phyloP scores from a whole-genome alignment of 2,329 filamentous ascomycete genomes.

The Xylariaceae sp. region DNA sequence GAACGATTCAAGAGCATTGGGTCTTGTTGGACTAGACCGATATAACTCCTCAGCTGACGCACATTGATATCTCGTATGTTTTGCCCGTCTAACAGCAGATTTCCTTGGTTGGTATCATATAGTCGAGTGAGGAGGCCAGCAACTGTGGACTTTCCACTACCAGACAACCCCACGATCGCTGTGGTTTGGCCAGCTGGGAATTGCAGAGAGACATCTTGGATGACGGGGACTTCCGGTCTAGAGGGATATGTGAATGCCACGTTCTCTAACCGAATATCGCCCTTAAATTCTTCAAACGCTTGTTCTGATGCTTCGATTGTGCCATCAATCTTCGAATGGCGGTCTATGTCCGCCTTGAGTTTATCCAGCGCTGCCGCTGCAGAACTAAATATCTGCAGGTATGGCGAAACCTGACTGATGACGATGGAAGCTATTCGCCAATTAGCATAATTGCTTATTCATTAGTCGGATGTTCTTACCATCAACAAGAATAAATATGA shows the following conservation, averaged over 20 bases:
- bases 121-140: conserved; percentile 62
- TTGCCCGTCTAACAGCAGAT: conserved; percentile 55
- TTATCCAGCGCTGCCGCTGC: conserved; percentile 62
- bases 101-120: conserved; percentile 61
- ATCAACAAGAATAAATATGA: conserved; percentile 69
- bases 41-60: conserved; percentile 39
- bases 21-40: conserved; percentile 45
- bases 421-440: conserved; percentile 57
- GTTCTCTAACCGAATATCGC: conserved; percentile 46
- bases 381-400: conserved; percentile 64
- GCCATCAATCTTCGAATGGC: conserved; percentile 52
- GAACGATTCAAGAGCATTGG: conserved; percentile 44
- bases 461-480: conserved; percentile 43
- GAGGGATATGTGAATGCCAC: conserved; percentile 49
- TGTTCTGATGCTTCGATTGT: conserved; percentile 51
- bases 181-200: conserved; percentile 49
- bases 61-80: conserved; percentile 58
- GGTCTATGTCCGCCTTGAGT: conserved; percentile 61
- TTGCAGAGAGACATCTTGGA: conserved; percentile 44
- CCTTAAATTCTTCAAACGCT: conserved; percentile 53
- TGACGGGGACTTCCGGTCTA: conserved; percentile 44
- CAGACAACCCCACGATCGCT: conserved; percentile 58
- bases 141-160: conserved; percentile 57
- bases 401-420: conserved; percentile 65
- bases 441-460: conserved; percentile 32